phyloP scores from a whole-genome alignment of 129 eudicot species.

The Chrysanthemum seticuspe region DNA sequence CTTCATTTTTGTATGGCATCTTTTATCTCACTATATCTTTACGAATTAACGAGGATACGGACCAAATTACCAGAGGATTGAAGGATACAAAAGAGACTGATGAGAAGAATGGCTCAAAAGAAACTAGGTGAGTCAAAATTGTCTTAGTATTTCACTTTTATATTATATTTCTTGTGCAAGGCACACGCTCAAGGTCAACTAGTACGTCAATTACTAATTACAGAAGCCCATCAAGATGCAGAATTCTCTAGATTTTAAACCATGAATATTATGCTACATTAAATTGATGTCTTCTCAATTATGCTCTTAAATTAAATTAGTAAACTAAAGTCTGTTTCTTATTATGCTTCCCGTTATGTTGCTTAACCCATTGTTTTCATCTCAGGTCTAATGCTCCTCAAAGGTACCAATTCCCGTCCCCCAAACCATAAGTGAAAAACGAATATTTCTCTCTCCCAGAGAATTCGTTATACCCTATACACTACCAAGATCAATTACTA shows the following conservation, averaged over 20 bases:
- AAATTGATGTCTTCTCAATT: neutral
- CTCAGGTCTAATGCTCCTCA: neutral
- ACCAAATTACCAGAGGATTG: conserved; percentile 67
- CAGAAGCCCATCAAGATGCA: conserved; percentile 61
- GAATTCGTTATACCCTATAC: too few relatives aligned
- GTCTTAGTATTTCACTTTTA: neutral
- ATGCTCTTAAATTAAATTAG: conserved; percentile 6
- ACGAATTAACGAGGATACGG: conserved; percentile 64
- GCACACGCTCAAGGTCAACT: conserved; percentile 43
- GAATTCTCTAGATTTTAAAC: neutral
- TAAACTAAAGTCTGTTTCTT: too few relatives aligned
- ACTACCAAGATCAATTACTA: too few relatives aligned
- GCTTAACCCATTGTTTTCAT: neutral
- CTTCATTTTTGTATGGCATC: neutral
- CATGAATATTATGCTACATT: neutral
- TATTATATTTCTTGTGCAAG: conserved; percentile 32
- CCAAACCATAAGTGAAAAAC: too few relatives aligned
- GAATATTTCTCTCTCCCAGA: too few relatives aligned
- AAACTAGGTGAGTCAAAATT: conserved; percentile 42
- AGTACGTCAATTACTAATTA: conserved; percentile 65
- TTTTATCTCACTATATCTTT: conserved; percentile 12
- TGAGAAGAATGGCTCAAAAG: conserved; percentile 59
- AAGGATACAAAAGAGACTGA: conserved; percentile 54
- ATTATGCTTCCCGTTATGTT: neutral
- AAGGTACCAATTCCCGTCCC: too few relatives aligned